phyloP scores from a whole-genome alignment of 306 rosid genomes.

The Ormosia semicastrata region DNA sequence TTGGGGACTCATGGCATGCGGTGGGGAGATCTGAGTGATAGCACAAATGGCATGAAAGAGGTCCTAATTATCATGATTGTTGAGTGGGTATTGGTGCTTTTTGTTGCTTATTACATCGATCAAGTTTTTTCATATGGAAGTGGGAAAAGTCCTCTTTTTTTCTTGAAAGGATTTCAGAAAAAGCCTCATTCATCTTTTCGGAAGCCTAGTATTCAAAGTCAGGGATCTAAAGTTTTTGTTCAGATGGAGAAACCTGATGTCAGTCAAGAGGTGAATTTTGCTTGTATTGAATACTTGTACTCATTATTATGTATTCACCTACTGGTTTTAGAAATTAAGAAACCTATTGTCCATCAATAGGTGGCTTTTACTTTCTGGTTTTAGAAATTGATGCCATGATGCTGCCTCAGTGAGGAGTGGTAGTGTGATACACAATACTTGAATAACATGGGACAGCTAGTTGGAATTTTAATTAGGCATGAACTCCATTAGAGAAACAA shows the following conservation, averaged over 20 bases:
- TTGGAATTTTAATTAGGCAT: not conserved
- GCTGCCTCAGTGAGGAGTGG: not conserved
- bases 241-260: slow-evolving; percentile 81
- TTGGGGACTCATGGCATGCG: slow-evolving; percentile 74
- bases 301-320: not conserved
- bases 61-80: slow-evolving; percentile 59
- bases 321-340: not conserved
- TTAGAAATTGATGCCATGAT: not conserved
- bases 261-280: slow-evolving; percentile 67
- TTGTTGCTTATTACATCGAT: slow-evolving; percentile 66
- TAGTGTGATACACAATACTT: not conserved
- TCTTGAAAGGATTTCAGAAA: slow-evolving; percentile 58
- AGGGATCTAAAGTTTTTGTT: slow-evolving; percentile 66
- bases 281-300: not conserved
- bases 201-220: slow-evolving; percentile 54
- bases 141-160: slow-evolving; percentile 57
- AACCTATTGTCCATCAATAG: not conserved
- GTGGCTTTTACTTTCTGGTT: not conserved
- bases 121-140: slow-evolving; percentile 63
- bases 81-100: slow-evolving; percentile 68
- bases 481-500: not conserved
- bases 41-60: slow-evolving; percentile 68
- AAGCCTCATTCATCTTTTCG: slow-evolving; percentile 44
- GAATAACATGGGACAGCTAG: not conserved
- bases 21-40: slow-evolving; percentile 66